A percentile compares a stretch with the other conserved stretches of the same genome.
Conservation (phyloP, 1,284 basidiomycete species). For the Tilletiopsis washingtonensis region DNA sequence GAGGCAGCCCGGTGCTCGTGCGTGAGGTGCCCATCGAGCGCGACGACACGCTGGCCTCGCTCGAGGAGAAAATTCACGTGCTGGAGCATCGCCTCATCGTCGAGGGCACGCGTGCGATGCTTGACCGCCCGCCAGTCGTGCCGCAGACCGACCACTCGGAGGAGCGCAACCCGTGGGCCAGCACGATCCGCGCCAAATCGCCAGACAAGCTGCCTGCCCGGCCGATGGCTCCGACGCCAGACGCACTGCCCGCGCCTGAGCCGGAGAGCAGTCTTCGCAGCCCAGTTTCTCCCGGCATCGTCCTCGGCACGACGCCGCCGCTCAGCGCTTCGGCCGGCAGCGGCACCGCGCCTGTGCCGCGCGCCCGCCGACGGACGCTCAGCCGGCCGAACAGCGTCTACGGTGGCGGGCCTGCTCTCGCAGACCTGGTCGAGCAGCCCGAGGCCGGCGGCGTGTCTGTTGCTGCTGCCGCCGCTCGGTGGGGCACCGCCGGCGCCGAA, state of each 20-base stretch:
- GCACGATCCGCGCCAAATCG: too few species aligned
- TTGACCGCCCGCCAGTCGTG: too few species aligned
- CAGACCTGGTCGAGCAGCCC: not conserved
- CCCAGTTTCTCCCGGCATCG: too few species aligned
- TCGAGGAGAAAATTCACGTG: conserved; percentile 70
- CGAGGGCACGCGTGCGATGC: conserved; percentile 63
- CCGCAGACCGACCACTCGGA: too few species aligned
- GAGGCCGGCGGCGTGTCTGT: not conserved
- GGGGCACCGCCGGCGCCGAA: too few species aligned
- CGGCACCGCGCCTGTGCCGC: not conserved
- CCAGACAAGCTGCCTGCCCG: too few species aligned
- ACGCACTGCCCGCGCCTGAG: too few species aligned
- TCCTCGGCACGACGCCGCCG: not conserved
- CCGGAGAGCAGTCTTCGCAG: too few species aligned
- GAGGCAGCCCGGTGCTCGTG: conserved; percentile 77
- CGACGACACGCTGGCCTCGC: conserved; percentile 63
- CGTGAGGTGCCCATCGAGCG: conserved; percentile 65
- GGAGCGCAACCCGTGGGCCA: too few species aligned
- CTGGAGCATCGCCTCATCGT: conserved; percentile 89
- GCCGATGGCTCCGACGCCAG: too few species aligned
- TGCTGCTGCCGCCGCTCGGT: not conserved
- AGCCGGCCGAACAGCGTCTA: not conserved
- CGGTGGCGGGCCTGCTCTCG: not conserved
- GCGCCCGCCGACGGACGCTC: not conserved
- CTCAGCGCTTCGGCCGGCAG: not conserved